Conservation (phyloP, 2,329 filamentous ascomycete species). For the Arthrobotrys conoides region DNA sequence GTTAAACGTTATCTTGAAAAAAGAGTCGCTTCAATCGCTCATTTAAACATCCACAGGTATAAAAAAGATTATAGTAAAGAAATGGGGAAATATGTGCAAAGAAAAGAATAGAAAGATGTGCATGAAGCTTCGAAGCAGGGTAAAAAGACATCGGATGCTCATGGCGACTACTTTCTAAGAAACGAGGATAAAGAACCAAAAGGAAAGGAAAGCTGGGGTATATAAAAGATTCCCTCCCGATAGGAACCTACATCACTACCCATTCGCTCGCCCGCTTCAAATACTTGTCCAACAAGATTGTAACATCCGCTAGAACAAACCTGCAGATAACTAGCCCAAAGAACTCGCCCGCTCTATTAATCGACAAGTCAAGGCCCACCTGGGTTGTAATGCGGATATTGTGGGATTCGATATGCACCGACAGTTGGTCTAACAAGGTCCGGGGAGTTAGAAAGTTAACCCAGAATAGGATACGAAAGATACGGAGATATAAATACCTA, state of each 20-base stretch:
- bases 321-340: constrained; percentile 97
- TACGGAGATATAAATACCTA: constrained; percentile 75
- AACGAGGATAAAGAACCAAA: constrained; percentile 27
- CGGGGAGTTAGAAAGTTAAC: constrained; percentile 18
- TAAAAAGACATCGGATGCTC: constrained; percentile 17
- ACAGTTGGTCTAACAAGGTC: constrained; percentile 60
- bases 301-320: constrained; percentile 89
- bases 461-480: constrained; percentile 2
- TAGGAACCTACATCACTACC: constrained; percentile 71
- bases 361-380: constrained; percentile 92
- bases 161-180: constrained; percentile 14
- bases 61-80: neutral
- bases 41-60: constrained; percentile 17
- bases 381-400: constrained; percentile 94
- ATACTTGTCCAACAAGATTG: constrained; percentile 91
- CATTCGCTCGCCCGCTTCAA: constrained; percentile 97
- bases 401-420: constrained; percentile 73
- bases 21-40: constrained; percentile 32
- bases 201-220: constrained; percentile 54
- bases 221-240: constrained; percentile 57
- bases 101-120: constrained; percentile 33
- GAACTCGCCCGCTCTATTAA: constrained; percentile 94
- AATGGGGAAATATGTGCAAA: constrained; percentile 61
- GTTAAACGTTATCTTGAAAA: constrained; percentile 12
- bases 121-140: constrained; percentile 4